A percentile compares a stretch with the other conserved stretches of the same genome.
These are phyloP conservation scores for Rhodotorula kratochvilovae DNA, from an alignment of 768 basidiomycete species.

Conservation along the genomic window DNA sequence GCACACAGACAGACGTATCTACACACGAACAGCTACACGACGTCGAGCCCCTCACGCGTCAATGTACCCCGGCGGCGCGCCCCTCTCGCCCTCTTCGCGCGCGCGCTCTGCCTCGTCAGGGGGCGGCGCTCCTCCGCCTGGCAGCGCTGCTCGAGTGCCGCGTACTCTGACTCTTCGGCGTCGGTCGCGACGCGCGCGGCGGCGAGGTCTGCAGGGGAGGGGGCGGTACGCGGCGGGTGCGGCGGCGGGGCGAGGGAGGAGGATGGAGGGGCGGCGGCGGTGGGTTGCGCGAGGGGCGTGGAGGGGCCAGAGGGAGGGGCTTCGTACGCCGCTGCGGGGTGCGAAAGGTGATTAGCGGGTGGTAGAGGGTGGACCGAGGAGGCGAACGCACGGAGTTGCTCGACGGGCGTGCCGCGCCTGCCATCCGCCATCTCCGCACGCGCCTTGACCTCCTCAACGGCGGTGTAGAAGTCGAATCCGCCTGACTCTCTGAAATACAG, in stretches of 20 bases:
- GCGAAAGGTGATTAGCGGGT: not conserved
- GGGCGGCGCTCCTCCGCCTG: no score
- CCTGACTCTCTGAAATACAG: slow-evolving; percentile 37
- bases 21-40: no score
- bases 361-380: no score
- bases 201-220: slow-evolving; percentile 3
- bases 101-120: no score
- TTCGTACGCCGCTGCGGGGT: not conserved
- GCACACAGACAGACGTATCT: no score
- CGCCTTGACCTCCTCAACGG: slow-evolving; percentile 31
- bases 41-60: no score
- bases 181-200: not conserved
- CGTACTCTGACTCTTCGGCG: not conserved
- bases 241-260: no score
- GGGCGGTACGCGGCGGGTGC: not conserved
- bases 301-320: no score
- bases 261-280: no score
- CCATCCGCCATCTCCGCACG: not conserved
- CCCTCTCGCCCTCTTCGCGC: no score
- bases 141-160: not conserved
- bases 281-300: no score
- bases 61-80: no score
- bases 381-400: slow-evolving; percentile 10
- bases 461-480: slow-evolving; percentile 32
- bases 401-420: not conserved